Percentiles rank a stretch among this genome's conserved stretches.
Evolutionary conservation across 495 filamentous ascomycete genomes (phyloP).

Genomic region (Lophium mytilinum): DNA sequence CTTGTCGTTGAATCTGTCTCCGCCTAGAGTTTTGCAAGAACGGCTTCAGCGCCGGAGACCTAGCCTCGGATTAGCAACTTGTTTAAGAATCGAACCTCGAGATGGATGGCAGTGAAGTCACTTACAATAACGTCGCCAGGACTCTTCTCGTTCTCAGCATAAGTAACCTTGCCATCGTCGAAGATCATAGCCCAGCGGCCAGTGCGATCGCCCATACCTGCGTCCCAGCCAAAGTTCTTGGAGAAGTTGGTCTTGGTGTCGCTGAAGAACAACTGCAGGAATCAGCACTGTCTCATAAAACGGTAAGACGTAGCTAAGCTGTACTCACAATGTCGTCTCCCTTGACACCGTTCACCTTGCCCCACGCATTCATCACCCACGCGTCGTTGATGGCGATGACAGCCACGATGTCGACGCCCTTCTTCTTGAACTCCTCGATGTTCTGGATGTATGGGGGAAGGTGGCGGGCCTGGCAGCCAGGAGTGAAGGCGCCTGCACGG

Average conservation of each 20-base stretch:
- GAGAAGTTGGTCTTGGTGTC: conserved; percentile 72
- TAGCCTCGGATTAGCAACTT: conserved; percentile 9
- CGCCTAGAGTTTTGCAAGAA: conserved; percentile 13
- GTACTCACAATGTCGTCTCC: conserved; percentile 66
- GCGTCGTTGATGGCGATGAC: conserved; percentile 87
- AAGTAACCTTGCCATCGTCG: conserved; percentile 77
- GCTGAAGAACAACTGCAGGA: conserved; percentile 67
- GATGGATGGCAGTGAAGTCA: too few species aligned
- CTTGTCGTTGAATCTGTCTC: too few species aligned
- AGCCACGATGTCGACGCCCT: conserved; percentile 79
- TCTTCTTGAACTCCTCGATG: conserved; percentile 60
- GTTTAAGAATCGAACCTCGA: too few species aligned
- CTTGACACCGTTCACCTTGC: conserved; percentile 81
- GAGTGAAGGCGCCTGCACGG: conserved; percentile 78
- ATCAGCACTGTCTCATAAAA: neutral
- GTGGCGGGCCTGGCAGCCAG: conserved; percentile 81
- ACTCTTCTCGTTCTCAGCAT: conserved; percentile 69
- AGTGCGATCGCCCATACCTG: conserved; percentile 59
- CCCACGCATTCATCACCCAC: conserved; percentile 92
- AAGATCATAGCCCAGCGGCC: conserved; percentile 77
- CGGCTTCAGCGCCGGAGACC: conserved; percentile 61
- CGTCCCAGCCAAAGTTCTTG: conserved; percentile 74
- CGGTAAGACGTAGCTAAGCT: neutral
- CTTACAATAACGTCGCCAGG: conserved; percentile 58
- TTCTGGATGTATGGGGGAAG: conserved; percentile 79